Base-by-base conservation (phyloP, 257 asterid species). In the Scutellaria galericulata region DNA sequence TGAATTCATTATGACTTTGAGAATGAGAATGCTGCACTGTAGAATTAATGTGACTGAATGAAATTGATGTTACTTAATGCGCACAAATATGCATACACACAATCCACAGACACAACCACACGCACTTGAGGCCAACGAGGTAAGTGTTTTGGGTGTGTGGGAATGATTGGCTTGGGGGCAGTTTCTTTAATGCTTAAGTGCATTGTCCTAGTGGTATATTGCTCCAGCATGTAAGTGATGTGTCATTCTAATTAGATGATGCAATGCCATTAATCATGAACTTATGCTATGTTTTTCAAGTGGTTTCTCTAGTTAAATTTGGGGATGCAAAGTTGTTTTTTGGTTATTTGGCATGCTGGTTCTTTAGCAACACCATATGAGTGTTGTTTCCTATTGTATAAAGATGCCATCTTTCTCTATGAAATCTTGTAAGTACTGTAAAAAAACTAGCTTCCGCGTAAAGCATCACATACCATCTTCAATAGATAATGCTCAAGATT, bases 191-290 rank as follows among this genome's bases (percentile, higher is more conserved):
- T 31, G 68, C 69, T 7, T 35, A 47, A 66, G 45, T 48, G 9
- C 10, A 4, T 37, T 8, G 40, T 50, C 55, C 18, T 67, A 1
- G 59, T 18, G 31, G 47, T 57, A 60, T 58, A 51, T 37, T 64
- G 53, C 31, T 53, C 37, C 54, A 15, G 61, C 68, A 31, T 58
- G 65, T 66, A 66, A 13, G 40, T 63, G 64, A 54, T 67, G 13
- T 40, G 48, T 64, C 46, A 57, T 47, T 54, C 27, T 56, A 41
- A 41, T 20, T 70, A 58, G 52, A 63, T 31, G 64, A 31, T 31
- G 64, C 31, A 15, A 53, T 37, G 31, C 41, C 7, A 52, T 46
- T 5, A 7, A 20, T 50, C 52, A 53, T 8, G 39, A 65, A 27
- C 72, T 64, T 53, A 14, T 37, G n/a, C 47, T 24, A 41, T 53